Base-by-base conservation (phyloP, 2,329 filamentous ascomycete genomes). In the Stromatinia cepivora region DNA sequence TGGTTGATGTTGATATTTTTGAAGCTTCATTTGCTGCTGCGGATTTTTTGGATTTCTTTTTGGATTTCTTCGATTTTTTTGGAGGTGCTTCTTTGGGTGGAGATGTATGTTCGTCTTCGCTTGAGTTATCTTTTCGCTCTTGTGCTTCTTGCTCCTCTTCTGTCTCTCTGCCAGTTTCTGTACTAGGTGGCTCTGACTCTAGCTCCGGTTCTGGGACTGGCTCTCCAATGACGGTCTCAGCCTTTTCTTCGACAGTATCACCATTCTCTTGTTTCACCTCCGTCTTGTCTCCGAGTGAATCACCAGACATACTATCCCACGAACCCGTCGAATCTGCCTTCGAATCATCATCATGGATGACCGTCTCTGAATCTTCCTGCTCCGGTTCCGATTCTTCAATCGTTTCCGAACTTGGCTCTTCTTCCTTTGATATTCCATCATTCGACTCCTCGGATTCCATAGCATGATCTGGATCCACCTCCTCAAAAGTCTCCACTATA, bases 401-500 rank as follows among this genome's bases (percentile, higher is more conserved):
- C 25, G 39, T 48, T 58, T 58, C 39, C 39, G 36, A 34, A 45
- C 8, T 62, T 36, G 20, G 58, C 22, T 56, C 48, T 63, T 63
- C 66, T 45, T 63, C 45, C 46, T 25, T 10, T 22, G 17, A 22
- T 25, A 13, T 3, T 22, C 59, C 57, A 36, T 63, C 17, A 36
- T 53, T 63, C 36, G 39, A 31, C 50, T 69, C n/a, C 48, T 31
- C 50, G 10, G 22, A 7, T n/a, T 57, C 67, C 52, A 66, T 58
- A 57, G 73, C 72, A 31, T 74, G 69, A 53, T 67, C 36, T 63
- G 72, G 73, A 52, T 76, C 72, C 36, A 73, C 72, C 61, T 77
- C 76, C 58, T 77, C 75, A 54, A 73, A 73, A 9, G 71, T 72
- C 59, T 78, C 77, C 22, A 78, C 77, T 69, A 77, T 77, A 15